phyloP scores from a whole-genome alignment of 2,329 filamentous ascomycete species.

The Alternaria sp. region DNA sequence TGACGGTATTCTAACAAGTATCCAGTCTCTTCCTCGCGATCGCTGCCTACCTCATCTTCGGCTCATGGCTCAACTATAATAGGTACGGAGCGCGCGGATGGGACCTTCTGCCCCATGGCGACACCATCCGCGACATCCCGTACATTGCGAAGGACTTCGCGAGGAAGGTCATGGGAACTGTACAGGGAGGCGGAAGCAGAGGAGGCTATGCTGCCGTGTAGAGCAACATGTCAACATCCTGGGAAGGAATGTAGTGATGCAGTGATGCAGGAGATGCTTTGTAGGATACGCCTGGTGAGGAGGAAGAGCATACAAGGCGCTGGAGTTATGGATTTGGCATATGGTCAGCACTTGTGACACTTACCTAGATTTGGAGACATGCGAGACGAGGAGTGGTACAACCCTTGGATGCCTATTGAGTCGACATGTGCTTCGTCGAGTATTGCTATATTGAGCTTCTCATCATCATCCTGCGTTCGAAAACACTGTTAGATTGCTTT shows the following conservation, averaged over 20 bases:
- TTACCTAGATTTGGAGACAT: neutral
- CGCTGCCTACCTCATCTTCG: constrained; percentile 93
- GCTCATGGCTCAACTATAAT: constrained; percentile 98
- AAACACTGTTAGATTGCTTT: neutral
- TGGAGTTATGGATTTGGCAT: neutral
- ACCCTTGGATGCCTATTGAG: neutral
- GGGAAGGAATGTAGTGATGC: neutral
- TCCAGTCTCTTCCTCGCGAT: constrained; percentile 80
- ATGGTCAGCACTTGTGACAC: neutral
- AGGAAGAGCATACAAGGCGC: neutral
- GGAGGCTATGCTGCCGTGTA: constrained; percentile 95
- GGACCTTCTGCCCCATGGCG: constrained; percentile 92
- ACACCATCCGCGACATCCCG: constrained; percentile 88
- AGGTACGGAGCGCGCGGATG: constrained; percentile 93
- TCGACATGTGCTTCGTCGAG: neutral
- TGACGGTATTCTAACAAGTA: neutral
- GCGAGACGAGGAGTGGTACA: neutral
- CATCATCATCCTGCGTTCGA: neutral
- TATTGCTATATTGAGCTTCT: neutral
- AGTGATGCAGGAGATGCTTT: neutral
- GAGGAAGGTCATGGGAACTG: constrained; percentile 77
- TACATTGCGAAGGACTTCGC: constrained; percentile 91
- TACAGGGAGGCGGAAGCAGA: constrained; percentile 82
- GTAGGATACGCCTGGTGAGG: neutral
- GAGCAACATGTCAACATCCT: neutral